These are phyloP conservation scores for Xanthoconium stramineum DNA, from an alignment of 768 basidiomycete species.

Conservation along the genomic window DNA sequence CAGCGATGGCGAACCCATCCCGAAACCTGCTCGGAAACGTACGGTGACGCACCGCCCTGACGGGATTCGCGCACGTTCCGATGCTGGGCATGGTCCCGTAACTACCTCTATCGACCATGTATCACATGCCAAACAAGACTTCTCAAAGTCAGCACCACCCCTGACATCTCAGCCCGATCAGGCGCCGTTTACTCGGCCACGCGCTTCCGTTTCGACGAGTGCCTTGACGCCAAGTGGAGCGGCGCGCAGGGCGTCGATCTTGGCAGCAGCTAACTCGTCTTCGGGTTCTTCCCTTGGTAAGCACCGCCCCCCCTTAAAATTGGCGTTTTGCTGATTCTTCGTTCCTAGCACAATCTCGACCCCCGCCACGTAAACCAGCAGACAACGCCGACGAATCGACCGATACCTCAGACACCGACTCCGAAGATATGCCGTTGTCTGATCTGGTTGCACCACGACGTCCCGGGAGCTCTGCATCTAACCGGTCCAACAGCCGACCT, in stretches of 20 bases:
- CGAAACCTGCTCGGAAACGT: constrained; percentile 33
- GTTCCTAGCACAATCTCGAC: constrained; percentile 4
- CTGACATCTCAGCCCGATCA: constrained; percentile 20
- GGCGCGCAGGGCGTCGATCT: constrained; percentile 46
- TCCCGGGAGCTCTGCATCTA: constrained; percentile 58
- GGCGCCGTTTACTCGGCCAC: constrained; percentile 26
- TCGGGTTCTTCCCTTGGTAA: constrained; percentile 27
- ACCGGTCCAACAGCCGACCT: constrained; percentile 22
- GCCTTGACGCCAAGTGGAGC: constrained; percentile 51
- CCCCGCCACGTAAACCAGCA: constrained; percentile 1
- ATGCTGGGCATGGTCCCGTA: constrained; percentile 13
- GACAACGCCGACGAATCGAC: constrained; percentile 25
- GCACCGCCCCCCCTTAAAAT: constrained; percentile 1
- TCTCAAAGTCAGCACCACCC: constrained; percentile 26
- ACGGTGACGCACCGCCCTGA: constrained; percentile 30
- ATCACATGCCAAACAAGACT: constrained; percentile 4
- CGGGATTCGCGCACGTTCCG: constrained; percentile 14
- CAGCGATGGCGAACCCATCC: constrained; percentile 32
- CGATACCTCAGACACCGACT: constrained; percentile 40
- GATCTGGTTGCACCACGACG: constrained; percentile 58
- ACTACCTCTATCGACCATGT: background rate
- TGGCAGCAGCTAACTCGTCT: constrained; percentile 34
- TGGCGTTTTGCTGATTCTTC: background rate
- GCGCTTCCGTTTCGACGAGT: constrained; percentile 58
- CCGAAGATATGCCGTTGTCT: constrained; percentile 63